Conservation (phyloP, 805 yeast species). For the Candida vaughaniae region DNA sequence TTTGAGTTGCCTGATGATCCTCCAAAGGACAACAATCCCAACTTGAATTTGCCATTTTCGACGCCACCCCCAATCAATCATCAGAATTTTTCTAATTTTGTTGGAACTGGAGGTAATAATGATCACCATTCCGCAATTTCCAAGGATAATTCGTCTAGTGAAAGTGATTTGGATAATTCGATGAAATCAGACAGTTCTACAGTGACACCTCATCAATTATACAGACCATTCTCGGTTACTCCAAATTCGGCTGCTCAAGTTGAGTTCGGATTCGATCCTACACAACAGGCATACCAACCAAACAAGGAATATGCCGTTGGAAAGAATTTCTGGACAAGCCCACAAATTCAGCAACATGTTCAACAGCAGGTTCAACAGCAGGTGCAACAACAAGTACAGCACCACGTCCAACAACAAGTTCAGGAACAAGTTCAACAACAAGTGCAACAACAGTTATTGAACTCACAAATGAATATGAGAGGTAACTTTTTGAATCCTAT, state of each 20-base stretch:
- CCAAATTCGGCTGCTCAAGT: slow-evolving; percentile 5
- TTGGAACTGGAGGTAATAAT: too few species aligned
- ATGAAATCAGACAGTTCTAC: slow-evolving; percentile 7
- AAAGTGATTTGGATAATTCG: slow-evolving; percentile 14
- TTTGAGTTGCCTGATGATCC: slow-evolving; percentile 20
- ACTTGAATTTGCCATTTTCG: slow-evolving; percentile 22
- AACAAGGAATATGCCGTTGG: slow-evolving; percentile 1
- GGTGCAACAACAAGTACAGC: slow-evolving; percentile 11
- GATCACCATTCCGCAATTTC: background rate
- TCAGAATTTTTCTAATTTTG: slow-evolving; percentile 4
- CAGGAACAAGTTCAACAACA: slow-evolving; percentile 12
- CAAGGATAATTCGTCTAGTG: slow-evolving; percentile 11
- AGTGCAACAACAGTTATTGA: slow-evolving; percentile 10
- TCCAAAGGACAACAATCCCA: background rate
- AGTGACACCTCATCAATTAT: slow-evolving; percentile 7
- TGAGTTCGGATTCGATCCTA: slow-evolving; percentile 4
- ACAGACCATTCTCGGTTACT: slow-evolving; percentile 3
- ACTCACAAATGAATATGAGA: slow-evolving; percentile 8
- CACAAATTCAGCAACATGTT: slow-evolving; percentile 11
- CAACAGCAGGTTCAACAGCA: slow-evolving; percentile 15
- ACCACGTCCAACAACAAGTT: slow-evolving; percentile 14
- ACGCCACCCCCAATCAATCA: slow-evolving; percentile 21
- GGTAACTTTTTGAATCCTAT: slow-evolving; percentile 10
- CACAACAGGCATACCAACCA: slow-evolving; percentile 1
- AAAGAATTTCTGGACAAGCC: slow-evolving; percentile 8